Base-by-base conservation (phyloP, 2,329 filamentous ascomycete genomes). In the Cordyceps javanica region DNA sequence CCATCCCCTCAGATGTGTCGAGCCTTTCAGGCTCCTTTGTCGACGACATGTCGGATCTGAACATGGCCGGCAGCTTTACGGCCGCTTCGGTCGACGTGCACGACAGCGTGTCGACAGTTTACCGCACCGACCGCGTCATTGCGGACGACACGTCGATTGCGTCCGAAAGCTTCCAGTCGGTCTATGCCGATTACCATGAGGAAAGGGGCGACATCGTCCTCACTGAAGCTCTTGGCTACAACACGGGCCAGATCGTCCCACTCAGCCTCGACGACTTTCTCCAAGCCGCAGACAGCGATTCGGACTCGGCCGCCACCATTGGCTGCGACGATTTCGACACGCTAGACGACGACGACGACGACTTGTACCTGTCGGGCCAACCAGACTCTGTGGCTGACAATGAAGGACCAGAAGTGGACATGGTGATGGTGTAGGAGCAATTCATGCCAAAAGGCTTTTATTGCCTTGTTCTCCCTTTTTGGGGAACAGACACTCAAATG, bases 31-130 rank as follows among this genome's bases (percentile, higher is more conserved):
- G 67, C 4, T 74, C 72, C 4, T 66, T 75, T 39, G 61, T 72
- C 8, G 71, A 70, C 8, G 72, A 68, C 3, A 55, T 77, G 56
- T 65, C 64, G 3, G 63, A 62, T 2, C 62, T 78, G 50, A 65
- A 62, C 8, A 57, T 77, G 16, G 65, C 62, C 41, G 68, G 70
- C 5, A 69, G 66, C 59, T 67, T 66, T 6, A 72, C 69, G 4
- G 68, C 66, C 2, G 70, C 68, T 2, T 73, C 71, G 0, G 61
- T 76, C 36, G 70, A 71, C 14, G 75, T 68, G 1, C 70, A 77
- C 48, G 74, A 74, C 42, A 72, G 73, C 45, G 67, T 69, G 28
- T 73, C 72, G n/a, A 74, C 69, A 1, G 67, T 72, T 11, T 72
- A 69, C 39, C 61, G 63, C 23, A 63, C 63, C 3, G 62, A 66